Conservation (phyloP, 108 stramenopile species). For the Fistulifera pelliculosa region DNA sequence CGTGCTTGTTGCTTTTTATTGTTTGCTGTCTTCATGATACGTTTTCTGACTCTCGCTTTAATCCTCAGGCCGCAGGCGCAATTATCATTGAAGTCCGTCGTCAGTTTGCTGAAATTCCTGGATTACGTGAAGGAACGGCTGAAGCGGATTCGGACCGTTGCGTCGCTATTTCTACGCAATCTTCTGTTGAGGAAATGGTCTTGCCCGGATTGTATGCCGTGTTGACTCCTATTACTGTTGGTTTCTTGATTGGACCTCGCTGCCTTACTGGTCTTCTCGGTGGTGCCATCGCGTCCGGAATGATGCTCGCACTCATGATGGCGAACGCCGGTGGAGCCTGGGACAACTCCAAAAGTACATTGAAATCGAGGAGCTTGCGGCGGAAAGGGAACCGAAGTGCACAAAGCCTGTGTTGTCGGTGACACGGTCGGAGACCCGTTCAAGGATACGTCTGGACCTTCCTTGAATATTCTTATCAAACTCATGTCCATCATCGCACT, state of each 20-base stretch:
- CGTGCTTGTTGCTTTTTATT: neutral
- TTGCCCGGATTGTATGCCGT: conserved; percentile 68
- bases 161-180: conserved; percentile 63
- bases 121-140: conserved; percentile 63
- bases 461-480: conserved; percentile 91
- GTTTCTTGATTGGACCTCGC: conserved; percentile 66
- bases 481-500: conserved; percentile 84
- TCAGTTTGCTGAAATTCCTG: conserved; percentile 80
- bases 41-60: neutral
- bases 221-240: conserved; percentile 58
- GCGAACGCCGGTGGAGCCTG: conserved; percentile 95
- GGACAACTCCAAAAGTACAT: conserved; percentile 97
- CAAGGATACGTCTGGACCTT: conserved; percentile 86
- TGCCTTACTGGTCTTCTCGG: conserved; percentile 71
- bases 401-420: conserved; percentile 92
- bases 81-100: conserved; percentile 92
- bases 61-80: conserved; percentile 71
- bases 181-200: conserved; percentile 71
- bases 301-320: conserved; percentile 94
- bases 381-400: conserved; percentile 80
- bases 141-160: conserved; percentile 73
- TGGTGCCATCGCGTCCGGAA: conserved; percentile 71
- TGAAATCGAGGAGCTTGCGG: conserved; percentile 69
- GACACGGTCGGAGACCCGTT: conserved; percentile 94
- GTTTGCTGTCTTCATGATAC: neutral